A percentile compares a stretch with the other conserved stretches of the same genome.
Evolutionary conservation across 768 basidiomycete species (phyloP).

Genomic region (Mrakia hoshinonis): DNA sequence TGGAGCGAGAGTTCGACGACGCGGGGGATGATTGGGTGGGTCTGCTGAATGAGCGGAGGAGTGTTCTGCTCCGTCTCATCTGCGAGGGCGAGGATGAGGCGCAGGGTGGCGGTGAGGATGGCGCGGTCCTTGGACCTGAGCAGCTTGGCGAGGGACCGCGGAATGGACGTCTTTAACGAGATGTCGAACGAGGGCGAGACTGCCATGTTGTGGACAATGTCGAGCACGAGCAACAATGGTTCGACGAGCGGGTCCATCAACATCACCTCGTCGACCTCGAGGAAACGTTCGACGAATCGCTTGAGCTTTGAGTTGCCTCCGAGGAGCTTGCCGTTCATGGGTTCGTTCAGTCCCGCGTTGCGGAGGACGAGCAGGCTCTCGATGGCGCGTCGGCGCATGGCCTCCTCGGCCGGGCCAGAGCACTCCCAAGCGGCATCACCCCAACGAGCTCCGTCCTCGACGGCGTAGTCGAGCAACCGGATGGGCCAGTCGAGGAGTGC

Average conservation of each 20-base stretch:
- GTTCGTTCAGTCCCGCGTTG: conserved; percentile 50
- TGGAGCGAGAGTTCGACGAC: not conserved
- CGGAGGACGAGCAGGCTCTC: conserved; percentile 78
- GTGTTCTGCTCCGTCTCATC: not conserved
- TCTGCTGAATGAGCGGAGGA: not conserved
- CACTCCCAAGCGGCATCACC: not conserved
- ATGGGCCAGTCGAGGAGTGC: conserved; percentile 75
- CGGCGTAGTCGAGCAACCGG: conserved; percentile 31
- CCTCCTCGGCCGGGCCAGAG: conserved; percentile 2
- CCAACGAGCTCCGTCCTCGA: conserved; percentile 15
- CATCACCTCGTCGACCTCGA: not conserved
- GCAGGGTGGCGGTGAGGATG: conserved; percentile 11
- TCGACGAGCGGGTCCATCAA: conserved; percentile 23
- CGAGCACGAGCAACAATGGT: conserved; percentile 19
- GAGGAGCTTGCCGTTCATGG: conserved; percentile 38
- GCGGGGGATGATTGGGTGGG: conserved; percentile 10
- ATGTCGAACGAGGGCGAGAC: conserved; percentile 2
- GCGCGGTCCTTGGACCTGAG: conserved; percentile 23
- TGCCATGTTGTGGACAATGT: conserved; percentile 23
- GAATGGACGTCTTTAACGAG: not conserved
- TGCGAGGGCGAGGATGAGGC: conserved; percentile 8
- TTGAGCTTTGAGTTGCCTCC: conserved; percentile 45
- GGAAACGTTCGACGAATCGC: conserved; percentile 9
- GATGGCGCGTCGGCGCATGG: conserved; percentile 58
- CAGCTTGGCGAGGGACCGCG: not conserved